These are phyloP conservation scores for Leishmania turanica DNA, from an alignment of 208 protist genomes.

Conservation along the genomic window DNA sequence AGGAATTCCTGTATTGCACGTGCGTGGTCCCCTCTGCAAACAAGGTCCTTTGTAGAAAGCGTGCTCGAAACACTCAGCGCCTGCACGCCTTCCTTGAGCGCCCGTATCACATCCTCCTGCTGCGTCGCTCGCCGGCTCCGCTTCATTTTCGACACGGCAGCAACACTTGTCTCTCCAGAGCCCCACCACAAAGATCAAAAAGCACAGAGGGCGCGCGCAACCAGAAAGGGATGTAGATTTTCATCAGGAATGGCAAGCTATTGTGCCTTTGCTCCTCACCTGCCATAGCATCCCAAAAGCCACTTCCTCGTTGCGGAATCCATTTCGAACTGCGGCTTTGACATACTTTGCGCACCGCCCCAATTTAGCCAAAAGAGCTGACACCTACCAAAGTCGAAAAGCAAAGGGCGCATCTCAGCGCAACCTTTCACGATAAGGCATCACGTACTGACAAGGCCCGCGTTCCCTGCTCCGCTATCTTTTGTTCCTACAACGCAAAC, in stretches of 20 bases:
- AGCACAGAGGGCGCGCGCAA: not conserved
- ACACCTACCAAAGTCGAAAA: not conserved
- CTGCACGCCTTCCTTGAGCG: slow-evolving; percentile 59
- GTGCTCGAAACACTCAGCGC: slow-evolving; percentile 76
- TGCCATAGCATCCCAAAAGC: not conserved
- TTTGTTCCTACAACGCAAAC: not conserved
- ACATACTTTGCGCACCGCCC: not conserved
- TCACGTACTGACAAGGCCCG: not conserved
- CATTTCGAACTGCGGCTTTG: too few relatives aligned
- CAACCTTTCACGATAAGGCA: not conserved
- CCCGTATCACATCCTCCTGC: slow-evolving; percentile 31
- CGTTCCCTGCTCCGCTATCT: too few relatives aligned
- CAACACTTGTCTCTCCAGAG: not conserved
- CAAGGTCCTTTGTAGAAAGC: slow-evolving; percentile 60
- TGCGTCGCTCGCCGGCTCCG: slow-evolving; percentile 8
- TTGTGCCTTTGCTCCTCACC: not conserved
- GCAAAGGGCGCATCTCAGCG: not conserved
- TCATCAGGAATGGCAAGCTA: not conserved
- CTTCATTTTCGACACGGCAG: slow-evolving; percentile 13
- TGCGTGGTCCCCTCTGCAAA: slow-evolving; percentile 75
- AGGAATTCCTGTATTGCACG: slow-evolving; percentile 73
- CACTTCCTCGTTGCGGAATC: too few relatives aligned
- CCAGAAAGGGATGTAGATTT: not conserved
- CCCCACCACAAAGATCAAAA: not conserved
- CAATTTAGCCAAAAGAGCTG: not conserved